Conservation (phyloP, 163 green algal genomes). For the Volvox carteri region DNA sequence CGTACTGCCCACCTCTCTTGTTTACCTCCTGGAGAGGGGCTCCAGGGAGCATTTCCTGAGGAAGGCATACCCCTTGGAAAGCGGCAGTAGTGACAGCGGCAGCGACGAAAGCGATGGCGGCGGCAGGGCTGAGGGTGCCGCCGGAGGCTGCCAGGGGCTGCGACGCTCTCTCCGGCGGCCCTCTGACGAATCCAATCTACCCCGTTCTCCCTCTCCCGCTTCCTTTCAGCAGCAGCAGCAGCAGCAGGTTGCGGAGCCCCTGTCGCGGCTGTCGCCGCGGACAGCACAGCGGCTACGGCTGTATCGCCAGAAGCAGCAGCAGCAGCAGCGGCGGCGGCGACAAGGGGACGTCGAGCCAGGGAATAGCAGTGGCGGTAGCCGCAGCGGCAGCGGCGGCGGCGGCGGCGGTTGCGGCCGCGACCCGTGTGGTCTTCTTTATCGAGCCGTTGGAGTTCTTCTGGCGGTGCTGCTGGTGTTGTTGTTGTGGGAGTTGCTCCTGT, state of each 20-base stretch:
- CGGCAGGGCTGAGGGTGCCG: too few relatives aligned
- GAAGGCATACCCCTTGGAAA: background rate
- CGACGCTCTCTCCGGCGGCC: background rate
- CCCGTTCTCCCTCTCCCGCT: too few relatives aligned
- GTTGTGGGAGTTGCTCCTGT: background rate
- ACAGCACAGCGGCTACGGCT: too few relatives aligned
- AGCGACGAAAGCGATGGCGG: background rate
- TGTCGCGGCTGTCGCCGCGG: background rate
- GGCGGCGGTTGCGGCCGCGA: background rate
- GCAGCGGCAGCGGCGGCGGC: background rate
- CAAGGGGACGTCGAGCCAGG: too few relatives aligned
- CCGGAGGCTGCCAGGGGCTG: background rate
- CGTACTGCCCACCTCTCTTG: constrained; percentile 27
- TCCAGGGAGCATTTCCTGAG: background rate
- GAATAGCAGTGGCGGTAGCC: background rate
- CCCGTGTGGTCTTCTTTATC: background rate
- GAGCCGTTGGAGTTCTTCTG: background rate
- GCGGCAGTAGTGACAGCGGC: background rate
- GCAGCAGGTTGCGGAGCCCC: background rate
- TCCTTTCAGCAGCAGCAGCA: background rate
- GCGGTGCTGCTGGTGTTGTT: constrained; percentile 10
- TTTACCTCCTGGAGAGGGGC: background rate
- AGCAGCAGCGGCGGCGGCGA: too few relatives aligned
- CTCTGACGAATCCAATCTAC: background rate
- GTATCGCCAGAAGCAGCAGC: too few relatives aligned